Base-by-base conservation (phyloP, 1,284 basidiomycete genomes). In the Melampsora larici-populina region DNA sequence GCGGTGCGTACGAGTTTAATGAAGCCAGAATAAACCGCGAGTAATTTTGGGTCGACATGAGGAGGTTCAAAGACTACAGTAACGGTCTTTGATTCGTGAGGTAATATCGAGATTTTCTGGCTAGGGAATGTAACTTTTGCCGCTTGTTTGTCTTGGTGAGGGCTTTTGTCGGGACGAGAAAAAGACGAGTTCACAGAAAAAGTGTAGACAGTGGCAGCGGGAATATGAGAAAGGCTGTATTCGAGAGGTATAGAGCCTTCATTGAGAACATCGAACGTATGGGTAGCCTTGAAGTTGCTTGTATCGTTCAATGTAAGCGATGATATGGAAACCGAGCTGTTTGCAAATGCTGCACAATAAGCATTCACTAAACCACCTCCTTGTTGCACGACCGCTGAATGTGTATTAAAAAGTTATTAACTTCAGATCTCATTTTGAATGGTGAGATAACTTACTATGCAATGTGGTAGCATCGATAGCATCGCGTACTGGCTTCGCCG, bases 281-380 rank as follows among this genome's bases (percentile, higher is more conserved):
- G 75, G 36, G 29, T 46, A 21, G 17, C n/a, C 4, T 65, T 33
- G 31, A 70, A 33, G 48, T 70, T 65, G 15, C n/a, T 21, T 33
- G 75, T 63, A 58, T 78, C 75, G 29, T 70, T 70, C 8, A 78
- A 51, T 26, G 62, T 17, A 17, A 78, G 24, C 33, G 60, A 64
- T 24, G 75, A 78, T 9, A 46, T 49, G 6, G 75, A 78, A 13
- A 78, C 55, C 9, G 75, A 36, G n/a, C 60, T 78, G 36, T 78
- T 78, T 24, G 75, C 48, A 58, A 70, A 78, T 1, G 69, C 75
- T 11, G 75, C 75, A 26, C 75, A 78, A 33, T 63, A 78, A 21
- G 75, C 75, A 70, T 78, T 70, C 24, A 70, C 75, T 21, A 78
- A 31, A 58, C 75, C 75, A 24, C 67, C 68, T 13, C 75, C 75